Conservation (phyloP, 345 rosid genomes). For the Atalantia buxifolia region DNA sequence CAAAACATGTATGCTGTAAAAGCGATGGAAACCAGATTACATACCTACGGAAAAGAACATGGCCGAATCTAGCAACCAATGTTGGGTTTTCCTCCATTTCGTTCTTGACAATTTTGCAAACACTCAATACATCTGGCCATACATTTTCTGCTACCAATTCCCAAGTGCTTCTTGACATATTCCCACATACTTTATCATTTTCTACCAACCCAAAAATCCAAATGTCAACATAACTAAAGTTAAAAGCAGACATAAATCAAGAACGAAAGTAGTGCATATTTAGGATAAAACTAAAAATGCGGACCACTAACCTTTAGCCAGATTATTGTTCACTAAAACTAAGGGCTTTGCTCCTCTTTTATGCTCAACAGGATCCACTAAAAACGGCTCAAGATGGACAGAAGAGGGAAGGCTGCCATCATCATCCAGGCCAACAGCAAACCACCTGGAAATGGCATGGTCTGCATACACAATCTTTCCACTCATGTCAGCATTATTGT, state of each 20-base stretch:
- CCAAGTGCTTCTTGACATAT: slow-evolving; percentile 10
- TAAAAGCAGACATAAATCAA: background rate
- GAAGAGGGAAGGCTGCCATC: slow-evolving; percentile 14
- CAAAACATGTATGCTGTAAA: background rate
- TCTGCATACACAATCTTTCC: slow-evolving; percentile 18
- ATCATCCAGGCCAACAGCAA: slow-evolving; percentile 14
- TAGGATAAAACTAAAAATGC: background rate
- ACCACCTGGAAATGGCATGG: slow-evolving; percentile 21
- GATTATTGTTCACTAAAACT: slow-evolving; percentile 14
- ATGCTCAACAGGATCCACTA: background rate
- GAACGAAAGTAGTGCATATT: background rate
- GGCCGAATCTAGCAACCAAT: slow-evolving; percentile 33
- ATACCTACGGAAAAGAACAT: slow-evolving; percentile 21
- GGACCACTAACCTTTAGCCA: slow-evolving; percentile 10
- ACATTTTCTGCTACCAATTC: slow-evolving; percentile 20
- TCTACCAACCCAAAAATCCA: background rate
- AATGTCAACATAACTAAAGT: background rate
- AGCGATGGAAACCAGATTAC: background rate
- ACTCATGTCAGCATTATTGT: background rate
- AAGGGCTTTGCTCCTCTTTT: slow-evolving; percentile 18
- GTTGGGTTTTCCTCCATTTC: slow-evolving; percentile 17
- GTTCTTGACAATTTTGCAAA: slow-evolving; percentile 14
- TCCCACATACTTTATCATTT: background rate
- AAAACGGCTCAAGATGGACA: slow-evolving; percentile 17
- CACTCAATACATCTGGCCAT: slow-evolving; percentile 19